A percentile compares a stretch with the other conserved stretches of the same genome.
Conservation (phyloP, 148 eudicot species). For the Nyssa sinensis region DNA sequence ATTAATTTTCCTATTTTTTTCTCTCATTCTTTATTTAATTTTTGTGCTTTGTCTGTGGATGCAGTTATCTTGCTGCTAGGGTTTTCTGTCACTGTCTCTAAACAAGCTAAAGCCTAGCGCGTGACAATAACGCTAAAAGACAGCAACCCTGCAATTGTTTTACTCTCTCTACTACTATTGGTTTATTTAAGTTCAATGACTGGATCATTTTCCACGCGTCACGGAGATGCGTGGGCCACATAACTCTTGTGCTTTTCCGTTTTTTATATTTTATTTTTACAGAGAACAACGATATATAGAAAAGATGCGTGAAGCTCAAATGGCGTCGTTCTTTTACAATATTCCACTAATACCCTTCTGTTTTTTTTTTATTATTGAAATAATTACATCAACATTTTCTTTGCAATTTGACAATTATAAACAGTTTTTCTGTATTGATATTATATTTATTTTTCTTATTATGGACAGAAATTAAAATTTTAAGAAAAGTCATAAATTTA, state of each 20-base stretch:
- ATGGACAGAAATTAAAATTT: no score
- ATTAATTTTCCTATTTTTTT: conserved; percentile 4
- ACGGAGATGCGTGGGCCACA: not conserved
- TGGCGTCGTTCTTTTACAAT: not conserved
- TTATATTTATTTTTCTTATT: no score
- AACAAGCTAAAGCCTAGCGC: conserved; percentile 5
- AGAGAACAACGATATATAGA: not conserved
- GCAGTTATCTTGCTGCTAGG: conserved; percentile 26
- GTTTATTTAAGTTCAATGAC: not conserved
- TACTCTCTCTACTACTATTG: not conserved
- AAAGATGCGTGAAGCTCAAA: not conserved
- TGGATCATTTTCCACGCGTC: not conserved
- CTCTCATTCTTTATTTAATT: conserved; percentile 16
- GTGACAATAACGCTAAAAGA: conserved; percentile 4
- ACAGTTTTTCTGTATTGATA: no score
- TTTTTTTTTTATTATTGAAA: not conserved
- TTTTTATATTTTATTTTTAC: not conserved
- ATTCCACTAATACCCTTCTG: not conserved
- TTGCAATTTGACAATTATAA: no score
- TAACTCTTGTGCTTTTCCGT: not conserved
- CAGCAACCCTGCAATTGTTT: no score
- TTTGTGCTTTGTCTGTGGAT: conserved; percentile 30
- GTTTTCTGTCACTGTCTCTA: conserved; percentile 5
- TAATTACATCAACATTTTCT: no score
- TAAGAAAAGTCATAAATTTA: no score